phyloP scores from a whole-genome alignment of 306 rosid species.

The Sphenostylis stenocarpa region DNA sequence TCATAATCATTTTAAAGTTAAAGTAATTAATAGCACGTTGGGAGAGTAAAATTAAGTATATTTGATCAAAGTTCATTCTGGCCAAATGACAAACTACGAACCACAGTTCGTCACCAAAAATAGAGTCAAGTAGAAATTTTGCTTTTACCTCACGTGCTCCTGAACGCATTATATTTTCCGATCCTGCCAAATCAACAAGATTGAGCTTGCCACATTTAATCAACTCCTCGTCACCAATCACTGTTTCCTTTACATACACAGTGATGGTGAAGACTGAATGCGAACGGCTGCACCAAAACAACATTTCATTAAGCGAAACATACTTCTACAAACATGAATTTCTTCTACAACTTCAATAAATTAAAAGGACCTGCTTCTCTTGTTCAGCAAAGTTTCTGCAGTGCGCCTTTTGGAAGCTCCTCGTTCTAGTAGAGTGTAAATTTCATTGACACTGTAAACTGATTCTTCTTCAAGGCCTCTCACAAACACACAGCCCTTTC shows the following conservation, averaged over 20 bases:
- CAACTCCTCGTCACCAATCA: slow-evolving; percentile 83
- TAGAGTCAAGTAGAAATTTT: slow-evolving; percentile 2
- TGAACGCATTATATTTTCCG: slow-evolving; percentile 93
- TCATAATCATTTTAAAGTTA: background rate
- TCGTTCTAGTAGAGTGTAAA: slow-evolving; percentile 74
- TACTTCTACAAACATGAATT: slow-evolving; percentile 15
- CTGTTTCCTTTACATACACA: slow-evolving; percentile 79
- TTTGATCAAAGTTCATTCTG: slow-evolving; percentile 21
- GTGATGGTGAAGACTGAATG: slow-evolving; percentile 95
- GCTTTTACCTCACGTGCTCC: slow-evolving; percentile 92
- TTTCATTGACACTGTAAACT: slow-evolving; percentile 77
- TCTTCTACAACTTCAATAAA: background rate
- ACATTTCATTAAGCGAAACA: background rate
- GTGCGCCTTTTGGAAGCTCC: slow-evolving; percentile 94
- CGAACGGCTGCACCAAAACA: slow-evolving; percentile 76
- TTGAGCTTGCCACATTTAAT: slow-evolving; percentile 97
- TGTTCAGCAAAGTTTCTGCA: slow-evolving; percentile 89
- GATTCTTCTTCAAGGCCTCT: slow-evolving; percentile 97
- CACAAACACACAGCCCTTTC: slow-evolving; percentile 84
- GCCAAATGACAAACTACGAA: background rate
- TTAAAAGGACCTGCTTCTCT: slow-evolving; percentile 76
- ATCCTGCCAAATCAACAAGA: slow-evolving; percentile 97
- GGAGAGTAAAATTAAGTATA: background rate
- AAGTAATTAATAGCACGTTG: background rate
- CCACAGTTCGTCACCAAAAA: background rate